Evolutionary conservation across 208 protist species (phyloP).

Genomic region (Angomonas deanei): DNA sequence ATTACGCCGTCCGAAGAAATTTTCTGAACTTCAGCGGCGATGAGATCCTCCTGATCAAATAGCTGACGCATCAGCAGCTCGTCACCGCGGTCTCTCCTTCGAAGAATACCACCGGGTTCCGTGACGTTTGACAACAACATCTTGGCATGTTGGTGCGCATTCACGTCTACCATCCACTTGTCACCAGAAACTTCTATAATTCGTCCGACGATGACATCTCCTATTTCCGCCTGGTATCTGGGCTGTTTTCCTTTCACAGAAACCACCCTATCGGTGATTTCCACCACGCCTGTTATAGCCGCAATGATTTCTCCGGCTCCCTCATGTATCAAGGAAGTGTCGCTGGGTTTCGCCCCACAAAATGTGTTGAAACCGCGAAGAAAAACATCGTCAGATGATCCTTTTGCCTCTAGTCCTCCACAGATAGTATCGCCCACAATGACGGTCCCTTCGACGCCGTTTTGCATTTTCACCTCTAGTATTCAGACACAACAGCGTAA

Average conservation of each 20-base stretch:
- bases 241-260: slow-evolving; percentile 68
- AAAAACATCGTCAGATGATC: slow-evolving; percentile 36
- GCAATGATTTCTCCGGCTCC: slow-evolving; percentile 78
- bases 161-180: slow-evolving; percentile 95
- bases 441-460: slow-evolving; percentile 5
- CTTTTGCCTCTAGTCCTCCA: slow-evolving; percentile 31
- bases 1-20: slow-evolving; percentile 87
- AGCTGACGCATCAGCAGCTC: slow-evolving; percentile 94
- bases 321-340: slow-evolving; percentile 35
- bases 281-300: slow-evolving; percentile 72
- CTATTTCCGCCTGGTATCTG: slow-evolving; percentile 94
- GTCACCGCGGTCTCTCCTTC: slow-evolving; percentile 88
- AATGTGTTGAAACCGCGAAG: slow-evolving; percentile 80
- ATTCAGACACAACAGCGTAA: not conserved
- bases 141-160: slow-evolving; percentile 85
- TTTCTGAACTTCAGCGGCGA: slow-evolving; percentile 94
- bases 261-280: slow-evolving; percentile 81
- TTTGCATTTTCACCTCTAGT: not conserved
- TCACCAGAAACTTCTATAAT: slow-evolving; percentile 90
- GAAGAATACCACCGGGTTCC: slow-evolving; percentile 94
- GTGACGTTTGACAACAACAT: slow-evolving; percentile 97
- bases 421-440: slow-evolving; percentile 81
- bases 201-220: slow-evolving; percentile 96
- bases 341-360: slow-evolving; percentile 43
- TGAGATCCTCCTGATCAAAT: slow-evolving; percentile 94